Evolutionary conservation across 2,329 filamentous ascomycete genomes (phyloP).

Genomic region (Verticillium nonalfalfae): DNA sequence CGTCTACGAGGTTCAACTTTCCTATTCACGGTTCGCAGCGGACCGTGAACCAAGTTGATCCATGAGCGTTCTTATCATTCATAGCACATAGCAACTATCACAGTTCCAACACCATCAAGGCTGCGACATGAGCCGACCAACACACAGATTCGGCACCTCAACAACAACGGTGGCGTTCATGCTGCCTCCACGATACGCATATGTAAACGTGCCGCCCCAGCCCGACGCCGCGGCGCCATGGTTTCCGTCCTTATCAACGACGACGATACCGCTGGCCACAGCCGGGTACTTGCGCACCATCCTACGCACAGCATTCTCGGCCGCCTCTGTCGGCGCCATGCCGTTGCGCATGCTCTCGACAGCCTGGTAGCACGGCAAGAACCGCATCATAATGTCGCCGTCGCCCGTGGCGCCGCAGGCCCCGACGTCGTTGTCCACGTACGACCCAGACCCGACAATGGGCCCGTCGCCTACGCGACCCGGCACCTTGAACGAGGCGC

Average conservation of each 20-base stretch:
- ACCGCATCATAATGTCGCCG: constrained; percentile 51
- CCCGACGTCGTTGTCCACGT: constrained; percentile 46
- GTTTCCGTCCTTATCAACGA: constrained; percentile 39
- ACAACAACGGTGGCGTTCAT: constrained; percentile 42
- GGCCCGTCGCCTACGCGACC: constrained; percentile 50
- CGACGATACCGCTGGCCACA: constrained; percentile 41
- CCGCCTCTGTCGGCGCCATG: constrained; percentile 39
- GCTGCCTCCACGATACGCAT: constrained; percentile 38
- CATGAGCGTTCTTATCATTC: no score
- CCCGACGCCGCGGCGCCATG: constrained; percentile 46
- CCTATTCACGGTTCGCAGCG: no score
- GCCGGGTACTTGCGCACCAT: constrained; percentile 42
- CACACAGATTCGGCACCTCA: constrained; percentile 21
- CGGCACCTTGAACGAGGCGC: constrained; percentile 46
- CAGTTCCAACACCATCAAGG: neutral
- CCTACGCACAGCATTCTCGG: constrained; percentile 41
- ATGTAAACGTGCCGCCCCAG: constrained; percentile 42
- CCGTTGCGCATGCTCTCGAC: constrained; percentile 45
- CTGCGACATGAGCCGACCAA: neutral
- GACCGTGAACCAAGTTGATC: no score
- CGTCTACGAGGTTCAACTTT: no score
- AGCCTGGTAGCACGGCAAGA: constrained; percentile 51
- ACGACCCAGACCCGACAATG: constrained; percentile 47
- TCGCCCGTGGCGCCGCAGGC: constrained; percentile 52
- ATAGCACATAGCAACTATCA: no score